Evolutionary conservation across 805 yeast species (phyloP), one percentile per base, ranked within the genome.

Genomic region (Saccharomyces paradoxus): DNA sequence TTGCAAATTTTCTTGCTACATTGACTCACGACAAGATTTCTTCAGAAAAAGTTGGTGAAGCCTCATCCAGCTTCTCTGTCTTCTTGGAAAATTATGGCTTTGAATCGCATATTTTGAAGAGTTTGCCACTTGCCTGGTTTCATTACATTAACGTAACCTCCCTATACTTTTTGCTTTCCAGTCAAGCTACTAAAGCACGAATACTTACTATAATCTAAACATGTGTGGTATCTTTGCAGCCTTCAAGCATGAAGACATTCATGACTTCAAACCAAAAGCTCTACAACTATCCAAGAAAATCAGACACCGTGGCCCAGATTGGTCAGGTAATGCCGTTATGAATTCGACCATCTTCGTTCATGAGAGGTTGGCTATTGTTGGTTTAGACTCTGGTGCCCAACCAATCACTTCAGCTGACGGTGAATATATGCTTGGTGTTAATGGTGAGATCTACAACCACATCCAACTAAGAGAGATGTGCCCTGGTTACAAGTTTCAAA

Each of bases 171-270:
- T 46, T 26, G 21, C 22, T 24, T 46, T 24, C n/a, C 5, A 14
- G n/a, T 46, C 3, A 14, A 14, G 17, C 12, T 13, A 14, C 5
- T 4, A 26, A 46, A n/a, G 4, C 21, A 26, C n/a, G 4, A 46
- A 22, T n/a, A 17, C 44, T 29, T 13, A 49, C 32, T 22, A n/a
- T 5, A 17, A 28, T 5, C 29, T 41, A 56, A 67, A 49, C 41
- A 91, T 91, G 98, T 91, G 98, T 84, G 98, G 98, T 74, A 91
- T 91, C 67, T 91, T 87, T 70, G 97, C 96, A 58, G 89, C 92
- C 52, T 87, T 81, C 74, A 82, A 79, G 72, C 89, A 86, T 68
- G 85, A 83, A 44, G 86, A 88, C 60, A 83, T 86, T 57, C 83
- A 84, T 63, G 72, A 76, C 55, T 91, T 87, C 80, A 91, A 90